phyloP scores from a whole-genome alignment of 805 yeast species.

The Debaryomyces prosopidis region DNA sequence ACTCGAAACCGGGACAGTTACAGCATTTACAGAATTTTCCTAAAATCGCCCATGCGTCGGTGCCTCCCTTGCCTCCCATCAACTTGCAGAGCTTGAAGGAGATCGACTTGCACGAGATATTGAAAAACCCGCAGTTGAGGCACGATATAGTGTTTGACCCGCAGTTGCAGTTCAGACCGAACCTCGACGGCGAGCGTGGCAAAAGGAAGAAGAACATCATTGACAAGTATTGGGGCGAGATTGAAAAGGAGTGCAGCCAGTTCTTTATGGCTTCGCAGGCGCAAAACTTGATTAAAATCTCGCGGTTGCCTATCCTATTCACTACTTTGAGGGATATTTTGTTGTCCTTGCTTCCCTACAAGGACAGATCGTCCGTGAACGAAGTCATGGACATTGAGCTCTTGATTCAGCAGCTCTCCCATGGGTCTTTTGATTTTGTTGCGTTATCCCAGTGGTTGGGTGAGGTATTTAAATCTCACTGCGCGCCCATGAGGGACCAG shows the following conservation, averaged over 20 bases:
- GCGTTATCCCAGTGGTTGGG: conserved; percentile 74
- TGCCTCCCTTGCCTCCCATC: conserved; percentile 74
- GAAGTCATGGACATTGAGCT: conserved; percentile 77
- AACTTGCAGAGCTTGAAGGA: conserved; percentile 79
- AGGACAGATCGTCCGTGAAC: conserved; percentile 65
- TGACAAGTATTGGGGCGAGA: conserved; percentile 82
- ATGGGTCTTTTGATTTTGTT: conserved; percentile 71
- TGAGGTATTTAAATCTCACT: conserved; percentile 77
- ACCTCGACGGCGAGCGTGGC: conserved; percentile 89
- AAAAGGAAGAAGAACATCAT: conserved; percentile 71
- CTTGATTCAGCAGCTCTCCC: conserved; percentile 69
- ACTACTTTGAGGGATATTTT: conserved; percentile 77
- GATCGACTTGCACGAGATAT: conserved; percentile 83
- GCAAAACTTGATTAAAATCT: conserved; percentile 22
- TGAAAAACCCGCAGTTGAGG: conserved; percentile 87
- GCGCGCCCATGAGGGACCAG: conserved; percentile 93
- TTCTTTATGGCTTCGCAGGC: conserved; percentile 17
- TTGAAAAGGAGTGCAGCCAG: conserved; percentile 64
- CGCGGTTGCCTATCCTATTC: conserved; percentile 68
- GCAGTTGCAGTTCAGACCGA: conserved; percentile 86
- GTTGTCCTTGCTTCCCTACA: conserved; percentile 71
- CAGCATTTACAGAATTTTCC: conserved; percentile 13
- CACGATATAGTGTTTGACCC: conserved; percentile 95
- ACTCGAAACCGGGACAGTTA: conserved; percentile 15
- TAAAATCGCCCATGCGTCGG: conserved; percentile 9